Conservation (phyloP, 208 protist species). For the Trypanosoma lewisi region DNA sequence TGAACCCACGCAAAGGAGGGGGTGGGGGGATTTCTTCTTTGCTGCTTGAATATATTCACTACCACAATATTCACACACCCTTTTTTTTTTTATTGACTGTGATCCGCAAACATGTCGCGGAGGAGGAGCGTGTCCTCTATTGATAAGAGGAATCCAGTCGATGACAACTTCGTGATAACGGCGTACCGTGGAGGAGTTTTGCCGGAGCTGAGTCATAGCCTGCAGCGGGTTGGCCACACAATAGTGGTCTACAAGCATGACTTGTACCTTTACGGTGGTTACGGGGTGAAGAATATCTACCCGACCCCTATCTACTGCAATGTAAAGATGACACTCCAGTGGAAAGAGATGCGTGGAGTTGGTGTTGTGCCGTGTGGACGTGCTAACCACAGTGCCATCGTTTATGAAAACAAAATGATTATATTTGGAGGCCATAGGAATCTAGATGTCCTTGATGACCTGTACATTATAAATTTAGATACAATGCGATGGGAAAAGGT, state of each 20-base stretch:
- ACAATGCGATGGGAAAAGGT: conserved; percentile 78
- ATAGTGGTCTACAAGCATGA: conserved; percentile 68
- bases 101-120: background rate
- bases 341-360: conserved; percentile 72
- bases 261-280: conserved; percentile 81
- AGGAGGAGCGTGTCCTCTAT: background rate
- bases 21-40: background rate
- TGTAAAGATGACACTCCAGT: conserved; percentile 77
- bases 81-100: background rate
- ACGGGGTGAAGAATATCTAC: conserved; percentile 66
- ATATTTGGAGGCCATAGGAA: conserved; percentile 78
- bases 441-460: conserved; percentile 77
- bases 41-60: background rate
- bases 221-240: conserved; percentile 78
- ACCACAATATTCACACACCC: background rate
- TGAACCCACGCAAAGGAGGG: too few species aligned
- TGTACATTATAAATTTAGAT: conserved; percentile 68
- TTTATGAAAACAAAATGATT: conserved; percentile 71
- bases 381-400: conserved; percentile 68
- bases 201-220: conserved; percentile 60
- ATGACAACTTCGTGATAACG: background rate
- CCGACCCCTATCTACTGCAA: conserved; percentile 62
- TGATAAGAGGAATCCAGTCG: background rate
- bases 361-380: conserved; percentile 73
- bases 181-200: conserved; percentile 57